Conservation (phyloP, 768 basidiomycete genomes). For the Termitomyces sp. region DNA sequence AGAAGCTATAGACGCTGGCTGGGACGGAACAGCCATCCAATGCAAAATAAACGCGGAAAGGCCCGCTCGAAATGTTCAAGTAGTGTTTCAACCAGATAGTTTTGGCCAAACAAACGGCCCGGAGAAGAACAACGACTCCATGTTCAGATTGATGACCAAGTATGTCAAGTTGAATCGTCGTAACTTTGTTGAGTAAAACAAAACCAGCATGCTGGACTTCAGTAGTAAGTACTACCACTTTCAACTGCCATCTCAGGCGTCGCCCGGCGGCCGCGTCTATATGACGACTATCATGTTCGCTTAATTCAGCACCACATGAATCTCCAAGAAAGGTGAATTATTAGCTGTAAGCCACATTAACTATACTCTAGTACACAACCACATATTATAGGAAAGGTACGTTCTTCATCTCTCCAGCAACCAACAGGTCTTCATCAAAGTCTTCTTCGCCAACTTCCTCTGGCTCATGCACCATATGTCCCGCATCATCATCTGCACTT, state of each 20-base stretch:
- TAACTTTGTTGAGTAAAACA: too few relatives aligned
- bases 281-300: too few relatives aligned
- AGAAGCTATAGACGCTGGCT: slow-evolving; percentile 3
- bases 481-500: slow-evolving; percentile 31
- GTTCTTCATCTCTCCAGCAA: slow-evolving; percentile 81
- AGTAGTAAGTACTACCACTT: too few relatives aligned
- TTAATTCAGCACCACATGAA: too few relatives aligned
- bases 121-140: neutral
- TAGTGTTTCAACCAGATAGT: neutral
- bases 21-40: slow-evolving; percentile 3
- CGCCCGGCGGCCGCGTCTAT: too few relatives aligned
- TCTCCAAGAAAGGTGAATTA: neutral
- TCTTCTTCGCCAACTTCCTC: slow-evolving; percentile 66
- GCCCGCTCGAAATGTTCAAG: neutral
- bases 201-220: too few relatives aligned
- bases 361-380: neutral
- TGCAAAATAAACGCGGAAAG: neutral
- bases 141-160: too few relatives aligned
- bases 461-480: slow-evolving; percentile 43
- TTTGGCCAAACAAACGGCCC: slow-evolving; percentile 8
- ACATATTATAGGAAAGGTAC: slow-evolving; percentile 56
- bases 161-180: too few relatives aligned
- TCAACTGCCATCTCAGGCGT: too few relatives aligned
- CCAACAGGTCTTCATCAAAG: slow-evolving; percentile 77
- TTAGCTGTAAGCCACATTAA: neutral